These are phyloP conservation scores for Saturnispora halmiae DNA, from an alignment of 805 yeast genomes.

Conservation along the genomic window DNA sequence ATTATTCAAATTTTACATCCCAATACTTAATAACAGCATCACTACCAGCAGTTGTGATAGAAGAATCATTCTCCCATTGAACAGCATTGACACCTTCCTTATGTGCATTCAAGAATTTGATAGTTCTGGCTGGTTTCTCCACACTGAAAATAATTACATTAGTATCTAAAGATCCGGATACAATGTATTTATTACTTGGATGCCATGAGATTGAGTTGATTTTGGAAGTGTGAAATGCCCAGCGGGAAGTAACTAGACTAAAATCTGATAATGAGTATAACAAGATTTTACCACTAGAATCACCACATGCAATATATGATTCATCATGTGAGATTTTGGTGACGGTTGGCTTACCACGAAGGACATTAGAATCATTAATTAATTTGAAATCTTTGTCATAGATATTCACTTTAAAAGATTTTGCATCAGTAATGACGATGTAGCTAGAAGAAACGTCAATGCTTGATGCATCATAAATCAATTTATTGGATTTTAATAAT, in stretches of 20 bases:
- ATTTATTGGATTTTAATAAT: constrained; percentile 21
- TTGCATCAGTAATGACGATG: constrained; percentile 43
- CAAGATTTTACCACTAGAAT: constrained; percentile 76
- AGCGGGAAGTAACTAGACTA: constrained; percentile 66
- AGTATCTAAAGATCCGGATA: constrained; percentile 79
- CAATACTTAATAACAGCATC: constrained; percentile 79
- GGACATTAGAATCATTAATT: constrained; percentile 29
- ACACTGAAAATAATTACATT: constrained; percentile 74
- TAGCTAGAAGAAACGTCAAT: constrained; percentile 35
- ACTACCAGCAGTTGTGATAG: constrained; percentile 61
- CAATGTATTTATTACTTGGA: constrained; percentile 58
- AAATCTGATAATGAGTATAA: constrained; percentile 50
- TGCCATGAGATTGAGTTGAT: constrained; percentile 77
- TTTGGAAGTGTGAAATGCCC: constrained; percentile 91
- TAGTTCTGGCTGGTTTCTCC: constrained; percentile 63
- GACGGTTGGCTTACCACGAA: constrained; percentile 55
- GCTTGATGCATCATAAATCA: constrained; percentile 37
- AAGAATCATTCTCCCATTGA: constrained; percentile 48
- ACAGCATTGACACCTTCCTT: constrained; percentile 78
- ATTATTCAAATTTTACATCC: constrained; percentile 31
- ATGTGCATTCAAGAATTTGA: constrained; percentile 72
- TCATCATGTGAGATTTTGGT: constrained; percentile 66
- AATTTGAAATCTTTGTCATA: constrained; percentile 24
- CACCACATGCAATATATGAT: constrained; percentile 72
- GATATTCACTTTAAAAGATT: constrained; percentile 32